Conservation (phyloP, 148 eudicot species). For the Drosera capensis region DNA sequence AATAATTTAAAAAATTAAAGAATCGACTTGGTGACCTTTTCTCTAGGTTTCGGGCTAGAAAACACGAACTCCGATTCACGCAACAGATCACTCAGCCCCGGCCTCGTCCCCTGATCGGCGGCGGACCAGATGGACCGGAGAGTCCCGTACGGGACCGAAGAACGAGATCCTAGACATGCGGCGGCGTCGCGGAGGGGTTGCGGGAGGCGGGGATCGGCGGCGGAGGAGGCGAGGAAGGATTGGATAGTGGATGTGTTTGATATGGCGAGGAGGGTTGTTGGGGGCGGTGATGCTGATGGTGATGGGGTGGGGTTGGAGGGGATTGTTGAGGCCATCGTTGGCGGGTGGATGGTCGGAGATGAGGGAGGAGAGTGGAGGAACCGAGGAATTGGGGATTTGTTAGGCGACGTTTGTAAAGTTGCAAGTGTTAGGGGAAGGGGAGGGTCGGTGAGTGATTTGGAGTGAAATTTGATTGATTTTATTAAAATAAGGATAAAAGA, state of each 20-base stretch:
- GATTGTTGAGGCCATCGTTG: too few relatives aligned
- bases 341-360: too few relatives aligned
- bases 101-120: constrained; percentile 29
- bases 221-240: constrained; percentile 30
- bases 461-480: too few relatives aligned
- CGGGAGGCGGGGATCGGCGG: constrained; percentile 18
- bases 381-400: too few relatives aligned
- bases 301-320: too few relatives aligned
- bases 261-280: too few relatives aligned
- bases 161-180: constrained; percentile 23
- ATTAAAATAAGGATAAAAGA: too few relatives aligned
- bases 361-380: too few relatives aligned
- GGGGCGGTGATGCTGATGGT: too few relatives aligned
- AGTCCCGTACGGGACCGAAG: constrained; percentile 43
- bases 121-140: constrained; percentile 58
- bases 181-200: constrained; percentile 30
- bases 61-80: constrained; percentile 45
- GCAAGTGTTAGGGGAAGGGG: too few relatives aligned
- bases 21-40: constrained; percentile 65
- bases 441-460: too few relatives aligned
- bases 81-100: constrained; percentile 28
- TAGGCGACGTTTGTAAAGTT: too few relatives aligned
- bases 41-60: constrained; percentile 60
- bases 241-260: constrained; percentile 37
- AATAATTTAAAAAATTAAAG: background rate